Evolutionary conservation across 306 rosid genomes (phyloP).

Genomic region (Datisca glomerata): DNA sequence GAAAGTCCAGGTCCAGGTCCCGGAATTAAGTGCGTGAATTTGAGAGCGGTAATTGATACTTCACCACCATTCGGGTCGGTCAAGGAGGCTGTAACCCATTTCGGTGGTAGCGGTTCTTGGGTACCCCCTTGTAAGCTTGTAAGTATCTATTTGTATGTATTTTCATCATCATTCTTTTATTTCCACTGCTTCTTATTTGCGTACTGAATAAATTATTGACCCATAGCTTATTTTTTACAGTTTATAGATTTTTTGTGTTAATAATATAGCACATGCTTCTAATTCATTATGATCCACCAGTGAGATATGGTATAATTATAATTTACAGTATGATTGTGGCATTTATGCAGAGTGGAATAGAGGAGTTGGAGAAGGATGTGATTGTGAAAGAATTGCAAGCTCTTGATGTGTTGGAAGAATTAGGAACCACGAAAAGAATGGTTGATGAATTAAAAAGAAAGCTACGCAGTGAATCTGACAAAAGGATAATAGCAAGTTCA

Average conservation of each 20-base stretch:
- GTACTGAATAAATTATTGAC: too few relatives aligned
- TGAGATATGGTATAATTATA: too few relatives aligned
- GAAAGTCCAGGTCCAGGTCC: not conserved
- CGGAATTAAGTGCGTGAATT: not conserved
- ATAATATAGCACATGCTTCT: too few relatives aligned
- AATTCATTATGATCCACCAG: too few relatives aligned
- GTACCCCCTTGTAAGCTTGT: not conserved
- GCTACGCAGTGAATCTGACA: conserved; percentile 30
- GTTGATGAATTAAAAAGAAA: conserved; percentile 34
- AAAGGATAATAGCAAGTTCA: too few relatives aligned
- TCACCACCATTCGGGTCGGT: not conserved
- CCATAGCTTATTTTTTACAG: too few relatives aligned
- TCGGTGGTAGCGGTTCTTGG: not conserved
- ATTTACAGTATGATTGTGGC: too few relatives aligned
- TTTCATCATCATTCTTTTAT: too few relatives aligned
- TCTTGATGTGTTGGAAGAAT: conserved; percentile 34
- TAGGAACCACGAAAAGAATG: conserved; percentile 27
- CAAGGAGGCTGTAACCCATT: not conserved
- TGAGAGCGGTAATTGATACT: not conserved
- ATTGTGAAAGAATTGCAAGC: conserved; percentile 39
- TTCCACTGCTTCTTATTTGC: too few relatives aligned
- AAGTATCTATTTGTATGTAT: too few relatives aligned
- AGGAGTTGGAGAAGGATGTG: conserved; percentile 37
- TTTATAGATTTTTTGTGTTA: too few relatives aligned
- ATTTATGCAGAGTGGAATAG: not conserved